These are phyloP conservation scores for Lachancea kluyveri DNA, from an alignment of 805 yeast species.

Conservation along the genomic window DNA sequence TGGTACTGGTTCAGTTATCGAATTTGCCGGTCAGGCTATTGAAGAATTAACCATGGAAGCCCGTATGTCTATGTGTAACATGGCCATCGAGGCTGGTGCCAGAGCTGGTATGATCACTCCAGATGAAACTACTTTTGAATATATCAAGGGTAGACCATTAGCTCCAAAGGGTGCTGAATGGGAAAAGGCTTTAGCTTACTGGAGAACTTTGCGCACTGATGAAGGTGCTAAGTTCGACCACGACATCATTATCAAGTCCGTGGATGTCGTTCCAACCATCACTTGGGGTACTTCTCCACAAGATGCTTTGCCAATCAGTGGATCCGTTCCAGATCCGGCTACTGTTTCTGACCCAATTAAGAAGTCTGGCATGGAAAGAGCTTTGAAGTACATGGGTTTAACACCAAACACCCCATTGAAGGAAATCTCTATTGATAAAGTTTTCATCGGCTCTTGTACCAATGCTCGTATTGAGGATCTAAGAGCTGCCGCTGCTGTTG, in stretches of 20 bases:
- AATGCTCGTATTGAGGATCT: slow-evolving; percentile 96
- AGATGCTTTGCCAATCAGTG: slow-evolving; percentile 94
- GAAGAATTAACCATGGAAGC: slow-evolving; percentile 91
- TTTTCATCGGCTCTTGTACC: slow-evolving; percentile 96
- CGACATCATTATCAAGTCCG: slow-evolving; percentile 73
- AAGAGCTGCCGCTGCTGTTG: slow-evolving; percentile 91
- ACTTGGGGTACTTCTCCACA: slow-evolving; percentile 99
- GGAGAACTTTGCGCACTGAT: slow-evolving; percentile 85
- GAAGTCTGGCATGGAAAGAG: slow-evolving; percentile 82
- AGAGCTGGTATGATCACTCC: slow-evolving; percentile 99
- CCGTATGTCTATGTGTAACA: slow-evolving; percentile 98
- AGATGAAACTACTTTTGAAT: slow-evolving; percentile 81
- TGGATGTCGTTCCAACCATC: slow-evolving; percentile 88
- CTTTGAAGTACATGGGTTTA: slow-evolving; percentile 89
- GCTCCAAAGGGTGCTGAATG: slow-evolving; percentile 93
- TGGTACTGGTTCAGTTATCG: slow-evolving; percentile 96
- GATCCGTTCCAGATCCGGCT: slow-evolving; percentile 86
- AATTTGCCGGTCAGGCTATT: slow-evolving; percentile 94
- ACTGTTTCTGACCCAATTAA: slow-evolving; percentile 62
- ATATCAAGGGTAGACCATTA: slow-evolving; percentile 88
- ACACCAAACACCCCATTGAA: slow-evolving; percentile 71
- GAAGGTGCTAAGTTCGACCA: slow-evolving; percentile 85
- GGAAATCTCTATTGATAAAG: slow-evolving; percentile 81
- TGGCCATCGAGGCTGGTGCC: slow-evolving; percentile 99
- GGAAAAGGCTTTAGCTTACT: slow-evolving; percentile 89